Conservation (phyloP, 129 eudicot genomes). For the Sambucus nigra region DNA sequence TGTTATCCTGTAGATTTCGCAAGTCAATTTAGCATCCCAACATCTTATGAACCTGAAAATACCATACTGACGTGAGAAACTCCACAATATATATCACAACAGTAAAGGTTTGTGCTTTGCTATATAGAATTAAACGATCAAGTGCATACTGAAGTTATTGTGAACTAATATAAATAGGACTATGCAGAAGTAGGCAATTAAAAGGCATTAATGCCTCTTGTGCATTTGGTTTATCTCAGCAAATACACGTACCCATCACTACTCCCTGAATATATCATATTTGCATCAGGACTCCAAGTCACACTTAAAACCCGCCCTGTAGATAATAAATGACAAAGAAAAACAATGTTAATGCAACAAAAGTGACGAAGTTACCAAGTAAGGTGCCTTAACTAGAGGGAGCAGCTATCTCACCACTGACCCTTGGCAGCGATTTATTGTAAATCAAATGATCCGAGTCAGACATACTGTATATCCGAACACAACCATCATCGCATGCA, state of each 20-base stretch:
- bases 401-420: slow-evolving; percentile 69
- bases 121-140: too few species aligned
- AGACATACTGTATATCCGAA: slow-evolving; percentile 44
- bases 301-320: slow-evolving; percentile 82
- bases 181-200: not conserved
- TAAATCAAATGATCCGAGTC: slow-evolving; percentile 38
- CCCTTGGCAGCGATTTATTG: slow-evolving; percentile 71
- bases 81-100: not conserved
- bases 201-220: not conserved
- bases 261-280: slow-evolving; percentile 77
- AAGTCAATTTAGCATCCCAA: slow-evolving; percentile 58
- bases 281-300: slow-evolving; percentile 78
- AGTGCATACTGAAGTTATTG: too few species aligned
- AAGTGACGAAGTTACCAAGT: not conserved
- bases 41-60: slow-evolving; percentile 73
- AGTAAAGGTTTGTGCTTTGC: not conserved
- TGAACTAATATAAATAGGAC: too few species aligned
- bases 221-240: not conserved
- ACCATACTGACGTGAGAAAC: not conserved
- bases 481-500: slow-evolving; percentile 96
- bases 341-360: not conserved
- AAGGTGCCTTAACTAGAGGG: not conserved
- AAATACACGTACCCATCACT: slow-evolving; percentile 73
- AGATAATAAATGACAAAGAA: not conserved
- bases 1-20: slow-evolving; percentile 83